Percentiles rank a stretch among this genome's conserved stretches.
These are phyloP conservation scores for Zizania latifolia DNA, from an alignment of 176 grass and related monocot genomes.

Conservation along the genomic window DNA sequence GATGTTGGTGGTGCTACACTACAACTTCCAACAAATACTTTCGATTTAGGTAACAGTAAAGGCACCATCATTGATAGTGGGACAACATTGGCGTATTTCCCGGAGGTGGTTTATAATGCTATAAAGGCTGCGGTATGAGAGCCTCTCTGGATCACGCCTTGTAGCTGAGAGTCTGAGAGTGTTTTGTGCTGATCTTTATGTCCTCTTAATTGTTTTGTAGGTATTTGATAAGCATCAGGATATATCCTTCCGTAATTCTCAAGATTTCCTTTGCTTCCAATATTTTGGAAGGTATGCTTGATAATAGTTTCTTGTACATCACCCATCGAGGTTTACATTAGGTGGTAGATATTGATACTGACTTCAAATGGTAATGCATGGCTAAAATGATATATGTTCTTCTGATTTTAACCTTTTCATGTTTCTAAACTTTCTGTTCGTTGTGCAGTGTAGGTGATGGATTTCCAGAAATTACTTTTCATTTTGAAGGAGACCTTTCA, in stretches of 20 bases:
- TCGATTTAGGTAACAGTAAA: constrained; percentile 41
- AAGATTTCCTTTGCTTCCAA: constrained; percentile 68
- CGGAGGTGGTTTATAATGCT: constrained; percentile 49
- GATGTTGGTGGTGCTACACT: constrained; percentile 59
- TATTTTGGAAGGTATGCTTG: constrained; percentile 67
- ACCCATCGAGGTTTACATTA: background rate
- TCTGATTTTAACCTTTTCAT: background rate
- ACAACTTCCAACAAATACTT: constrained; percentile 58
- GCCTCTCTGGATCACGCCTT: background rate
- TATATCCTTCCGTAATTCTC: constrained; percentile 30
- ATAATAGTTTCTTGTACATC: background rate
- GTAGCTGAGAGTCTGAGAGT: constrained; percentile 1
- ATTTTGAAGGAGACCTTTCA: constrained; percentile 64
- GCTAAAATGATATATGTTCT: background rate
- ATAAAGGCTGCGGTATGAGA: constrained; percentile 45
- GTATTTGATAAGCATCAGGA: constrained; percentile 54
- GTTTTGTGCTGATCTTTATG: background rate
- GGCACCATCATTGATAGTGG: constrained; percentile 94
- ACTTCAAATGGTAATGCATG: background rate
- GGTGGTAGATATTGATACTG: constrained; percentile 4
- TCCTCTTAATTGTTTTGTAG: constrained; percentile 42
- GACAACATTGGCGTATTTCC: constrained; percentile 86
- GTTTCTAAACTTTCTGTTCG: constrained; percentile 17
- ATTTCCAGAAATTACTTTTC: constrained; percentile 72
- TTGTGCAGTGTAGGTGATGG: constrained; percentile 72